Percentiles rank a stretch among this genome's conserved stretches.
Evolutionary conservation across 768 basidiomycete species (phyloP).

Genomic region (Leccinum rimulosum): DNA sequence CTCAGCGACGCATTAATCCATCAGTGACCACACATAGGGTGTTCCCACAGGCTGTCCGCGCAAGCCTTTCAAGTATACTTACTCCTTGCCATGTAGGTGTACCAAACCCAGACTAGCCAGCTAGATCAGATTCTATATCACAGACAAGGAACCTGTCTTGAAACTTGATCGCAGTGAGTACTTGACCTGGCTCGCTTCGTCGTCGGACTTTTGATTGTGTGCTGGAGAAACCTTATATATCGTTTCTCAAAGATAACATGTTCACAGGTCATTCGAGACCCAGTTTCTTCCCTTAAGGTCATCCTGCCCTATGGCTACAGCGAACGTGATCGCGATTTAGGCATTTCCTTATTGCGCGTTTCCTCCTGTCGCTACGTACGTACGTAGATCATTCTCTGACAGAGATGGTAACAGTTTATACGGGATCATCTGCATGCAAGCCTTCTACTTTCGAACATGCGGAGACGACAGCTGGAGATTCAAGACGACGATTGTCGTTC

Average conservation of each 20-base stretch:
- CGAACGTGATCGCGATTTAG: background rate
- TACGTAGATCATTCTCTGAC: background rate
- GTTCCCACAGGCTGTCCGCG: no score
- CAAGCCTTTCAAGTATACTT: no score
- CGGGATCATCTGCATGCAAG: slow-evolving; percentile 27
- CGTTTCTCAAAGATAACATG: background rate
- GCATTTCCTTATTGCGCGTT: slow-evolving; percentile 13
- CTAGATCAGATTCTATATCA: no score
- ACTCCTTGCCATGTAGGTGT: no score
- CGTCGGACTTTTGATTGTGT: no score
- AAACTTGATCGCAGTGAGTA: no score
- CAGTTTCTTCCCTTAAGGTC: background rate
- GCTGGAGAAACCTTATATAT: background rate
- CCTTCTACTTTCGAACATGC: slow-evolving; percentile 28
- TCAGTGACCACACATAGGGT: no score
- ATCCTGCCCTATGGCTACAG: background rate
- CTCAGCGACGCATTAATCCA: no score
- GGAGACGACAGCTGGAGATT: slow-evolving; percentile 14
- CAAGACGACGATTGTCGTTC: slow-evolving; percentile 20
- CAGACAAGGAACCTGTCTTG: no score
- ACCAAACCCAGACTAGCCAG: no score
- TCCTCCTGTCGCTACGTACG: background rate
- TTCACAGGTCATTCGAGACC: background rate
- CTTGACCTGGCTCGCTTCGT: no score
- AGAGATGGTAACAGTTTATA: slow-evolving; percentile 19